These are phyloP conservation scores for Rasamsonia emersonii DNA, from an alignment of 2,329 filamentous ascomycete genomes.

Conservation along the genomic window DNA sequence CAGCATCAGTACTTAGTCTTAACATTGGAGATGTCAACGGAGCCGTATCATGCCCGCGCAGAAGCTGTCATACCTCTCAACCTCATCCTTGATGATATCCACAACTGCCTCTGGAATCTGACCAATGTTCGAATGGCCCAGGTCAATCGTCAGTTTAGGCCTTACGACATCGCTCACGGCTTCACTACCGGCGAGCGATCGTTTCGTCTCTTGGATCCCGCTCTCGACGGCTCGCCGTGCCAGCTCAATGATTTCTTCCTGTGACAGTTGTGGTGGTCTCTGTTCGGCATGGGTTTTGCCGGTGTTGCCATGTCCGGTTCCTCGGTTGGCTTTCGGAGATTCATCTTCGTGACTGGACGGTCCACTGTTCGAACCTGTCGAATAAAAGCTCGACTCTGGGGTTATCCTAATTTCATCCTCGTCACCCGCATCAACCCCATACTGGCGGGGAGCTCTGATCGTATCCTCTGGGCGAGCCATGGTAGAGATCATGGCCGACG, in stretches of 20 bases:
- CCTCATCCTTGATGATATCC: slow-evolving; percentile 45
- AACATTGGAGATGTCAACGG: too few relatives aligned
- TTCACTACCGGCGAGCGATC: slow-evolving; percentile 38
- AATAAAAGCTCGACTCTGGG: slow-evolving; percentile 19
- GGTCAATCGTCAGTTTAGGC: slow-evolving; percentile 43
- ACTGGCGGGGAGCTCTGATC: slow-evolving; percentile 23
- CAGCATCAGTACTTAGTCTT: slow-evolving; percentile 9
- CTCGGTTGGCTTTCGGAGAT: slow-evolving; percentile 15
- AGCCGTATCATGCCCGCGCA: background rate
- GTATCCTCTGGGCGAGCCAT: slow-evolving; percentile 32
- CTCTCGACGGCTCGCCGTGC: slow-evolving; percentile 38
- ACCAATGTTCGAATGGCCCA: slow-evolving; percentile 42
- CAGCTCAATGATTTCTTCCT: slow-evolving; percentile 39
- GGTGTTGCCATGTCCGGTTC: slow-evolving; percentile 9
- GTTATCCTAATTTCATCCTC: slow-evolving; percentile 19
- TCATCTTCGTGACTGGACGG: slow-evolving; percentile 22
- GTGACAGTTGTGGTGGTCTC: slow-evolving; percentile 22
- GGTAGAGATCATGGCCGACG: slow-evolving; percentile 19
- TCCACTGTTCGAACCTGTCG: slow-evolving; percentile 18
- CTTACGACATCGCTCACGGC: slow-evolving; percentile 38
- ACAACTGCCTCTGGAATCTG: slow-evolving; percentile 42
- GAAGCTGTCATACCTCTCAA: slow-evolving; percentile 36
- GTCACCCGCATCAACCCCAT: slow-evolving; percentile 24
- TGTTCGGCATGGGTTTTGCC: slow-evolving; percentile 16
- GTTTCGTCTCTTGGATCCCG: slow-evolving; percentile 39